Conservation (phyloP, 257 asterid species). For the Coffea canephora region DNA sequence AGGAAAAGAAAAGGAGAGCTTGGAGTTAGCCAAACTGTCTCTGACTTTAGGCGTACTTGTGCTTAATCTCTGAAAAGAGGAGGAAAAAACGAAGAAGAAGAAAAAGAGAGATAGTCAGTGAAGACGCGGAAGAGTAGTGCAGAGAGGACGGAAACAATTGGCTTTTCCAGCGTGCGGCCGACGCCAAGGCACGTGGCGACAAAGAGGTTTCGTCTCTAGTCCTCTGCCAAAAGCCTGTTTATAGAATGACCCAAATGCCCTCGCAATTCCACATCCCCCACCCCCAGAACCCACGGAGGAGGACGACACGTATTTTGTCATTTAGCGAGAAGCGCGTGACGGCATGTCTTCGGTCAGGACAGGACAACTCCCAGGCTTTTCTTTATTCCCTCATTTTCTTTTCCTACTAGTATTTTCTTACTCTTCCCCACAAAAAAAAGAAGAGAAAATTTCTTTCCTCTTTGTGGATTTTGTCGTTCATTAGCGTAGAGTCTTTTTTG, state of each 20-base stretch:
- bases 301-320: constrained; percentile 27
- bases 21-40: constrained; percentile 17
- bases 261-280: background rate
- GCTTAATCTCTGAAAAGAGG: background rate
- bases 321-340: constrained; percentile 31
- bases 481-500: background rate
- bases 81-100: background rate
- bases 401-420: too few relatives aligned
- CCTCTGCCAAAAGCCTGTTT: constrained; percentile 6
- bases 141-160: background rate
- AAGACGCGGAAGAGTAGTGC: background rate
- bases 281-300: background rate
- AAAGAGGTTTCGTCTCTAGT: constrained; percentile 14
- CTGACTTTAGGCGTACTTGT: background rate
- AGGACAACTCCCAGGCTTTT: background rate
- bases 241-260: constrained; percentile 15
- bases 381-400: background rate
- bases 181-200: constrained; percentile 35
- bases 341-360: constrained; percentile 28
- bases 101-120: background rate
- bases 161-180: constrained; percentile 30
- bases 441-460: background rate
- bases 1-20: background rate
- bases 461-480: constrained; percentile 19
- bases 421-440: background rate